Percentiles rank a stretch among this genome's conserved stretches.
Conservation (phyloP, 495 filamentous ascomycete genomes). For the Talaromyces wortmannii region DNA sequence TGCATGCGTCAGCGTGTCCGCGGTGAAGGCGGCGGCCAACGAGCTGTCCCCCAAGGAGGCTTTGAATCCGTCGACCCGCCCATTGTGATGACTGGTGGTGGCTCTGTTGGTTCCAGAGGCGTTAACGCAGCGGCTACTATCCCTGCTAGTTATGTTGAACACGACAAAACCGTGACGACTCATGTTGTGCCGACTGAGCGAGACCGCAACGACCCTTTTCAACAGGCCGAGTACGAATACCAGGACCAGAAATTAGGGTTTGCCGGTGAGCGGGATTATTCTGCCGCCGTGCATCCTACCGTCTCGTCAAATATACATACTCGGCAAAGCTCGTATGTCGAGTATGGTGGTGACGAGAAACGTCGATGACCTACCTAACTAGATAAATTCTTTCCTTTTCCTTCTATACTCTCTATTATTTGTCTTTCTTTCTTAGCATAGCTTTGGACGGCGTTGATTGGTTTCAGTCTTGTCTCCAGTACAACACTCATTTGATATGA, state of each 20-base stretch:
- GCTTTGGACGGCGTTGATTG: not conserved
- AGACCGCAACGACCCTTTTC: not conserved
- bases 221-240: slow-evolving; percentile 9
- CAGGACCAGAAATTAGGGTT: slow-evolving; percentile 40
- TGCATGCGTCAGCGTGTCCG: slow-evolving; percentile 32
- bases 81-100: not conserved
- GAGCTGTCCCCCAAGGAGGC: slow-evolving; percentile 12
- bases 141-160: not conserved
- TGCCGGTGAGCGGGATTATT: slow-evolving; percentile 29
- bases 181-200: slow-evolving; percentile 7
- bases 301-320: not conserved
- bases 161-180: slow-evolving; percentile 1
- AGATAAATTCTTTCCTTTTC: not conserved
- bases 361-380: slow-evolving; percentile 6
- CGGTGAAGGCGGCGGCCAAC: slow-evolving; percentile 39
- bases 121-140: not conserved
- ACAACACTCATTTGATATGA: slow-evolving; percentile 4
- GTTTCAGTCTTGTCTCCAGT: not conserved
- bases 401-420: slow-evolving; percentile 2
- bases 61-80: slow-evolving; percentile 1
- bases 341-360: slow-evolving; percentile 32
- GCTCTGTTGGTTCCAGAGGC: slow-evolving; percentile 1
- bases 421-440: not conserved
- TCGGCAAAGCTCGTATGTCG: slow-evolving; percentile 30
- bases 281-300: slow-evolving; percentile 5